phyloP scores from a whole-genome alignment of 1,284 basidiomycete species.

The Fereydounia khargensis region DNA sequence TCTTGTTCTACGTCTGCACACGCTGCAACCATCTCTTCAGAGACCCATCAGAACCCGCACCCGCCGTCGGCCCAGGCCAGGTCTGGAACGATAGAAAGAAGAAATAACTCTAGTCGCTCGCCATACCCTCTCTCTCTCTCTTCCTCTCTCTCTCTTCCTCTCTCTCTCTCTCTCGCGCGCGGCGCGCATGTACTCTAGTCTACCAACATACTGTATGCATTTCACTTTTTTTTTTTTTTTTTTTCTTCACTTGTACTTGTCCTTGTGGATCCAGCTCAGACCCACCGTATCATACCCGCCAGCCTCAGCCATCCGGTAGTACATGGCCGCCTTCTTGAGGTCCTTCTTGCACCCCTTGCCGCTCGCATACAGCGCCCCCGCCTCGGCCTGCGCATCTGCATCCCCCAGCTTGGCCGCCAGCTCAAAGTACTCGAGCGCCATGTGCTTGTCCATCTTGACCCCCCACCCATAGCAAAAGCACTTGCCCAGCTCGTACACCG shows the following conservation, averaged over 20 bases:
- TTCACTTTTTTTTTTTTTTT: background rate
- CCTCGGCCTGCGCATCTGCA: constrained; percentile 73
- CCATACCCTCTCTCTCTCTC: background rate
- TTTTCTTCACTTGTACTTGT: constrained; percentile 37
- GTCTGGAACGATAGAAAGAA: constrained; percentile 40
- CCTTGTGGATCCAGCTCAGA: constrained; percentile 50
- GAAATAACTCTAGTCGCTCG: constrained; percentile 18
- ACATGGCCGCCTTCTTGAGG: constrained; percentile 77
- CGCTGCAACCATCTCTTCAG: constrained; percentile 49
- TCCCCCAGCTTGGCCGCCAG: constrained; percentile 81
- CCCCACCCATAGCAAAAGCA: constrained; percentile 92
- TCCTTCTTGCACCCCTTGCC: constrained; percentile 82
- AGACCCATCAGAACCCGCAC: constrained; percentile 28
- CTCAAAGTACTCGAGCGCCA: constrained; percentile 70
- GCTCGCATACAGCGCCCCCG: constrained; percentile 79
- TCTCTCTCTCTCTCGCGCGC: no score
- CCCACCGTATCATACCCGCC: constrained; percentile 51
- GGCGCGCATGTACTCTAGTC: no score
- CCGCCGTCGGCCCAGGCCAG: constrained; percentile 20
- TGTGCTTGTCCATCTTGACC: constrained; percentile 70
- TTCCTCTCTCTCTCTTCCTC: background rate
- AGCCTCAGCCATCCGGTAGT: constrained; percentile 74
- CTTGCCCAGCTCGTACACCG: constrained; percentile 86
- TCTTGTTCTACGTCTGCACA: constrained; percentile 53
- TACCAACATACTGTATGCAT: no score